phyloP scores from a whole-genome alignment of 1,284 basidiomycete species.

The Trichosporon sp. region DNA sequence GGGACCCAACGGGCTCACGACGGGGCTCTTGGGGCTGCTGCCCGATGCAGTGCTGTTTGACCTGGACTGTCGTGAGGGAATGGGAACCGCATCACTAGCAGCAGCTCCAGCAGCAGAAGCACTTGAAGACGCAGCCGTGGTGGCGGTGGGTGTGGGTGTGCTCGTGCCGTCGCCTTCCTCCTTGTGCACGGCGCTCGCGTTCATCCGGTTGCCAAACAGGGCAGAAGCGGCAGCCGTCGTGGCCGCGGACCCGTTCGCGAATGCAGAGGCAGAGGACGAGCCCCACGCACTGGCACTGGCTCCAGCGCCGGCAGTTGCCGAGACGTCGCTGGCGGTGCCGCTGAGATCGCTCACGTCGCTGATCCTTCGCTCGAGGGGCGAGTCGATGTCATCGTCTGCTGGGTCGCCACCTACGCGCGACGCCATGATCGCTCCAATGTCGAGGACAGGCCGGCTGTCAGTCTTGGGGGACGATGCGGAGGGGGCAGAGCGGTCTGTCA shows the following conservation, averaged over 20 bases:
- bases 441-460: background rate
- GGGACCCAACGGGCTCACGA: background rate
- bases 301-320: background rate
- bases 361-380: background rate
- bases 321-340: background rate
- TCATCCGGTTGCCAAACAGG: conserved; percentile 1
- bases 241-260: background rate
- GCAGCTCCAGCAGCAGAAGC: too few relatives aligned
- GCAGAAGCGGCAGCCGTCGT: background rate
- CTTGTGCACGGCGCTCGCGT: background rate
- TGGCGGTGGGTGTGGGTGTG: background rate
- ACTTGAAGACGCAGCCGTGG: background rate
- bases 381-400: background rate
- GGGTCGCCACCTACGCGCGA: background rate
- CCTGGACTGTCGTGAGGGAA: background rate
- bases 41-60: too few relatives aligned
- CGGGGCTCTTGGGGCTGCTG: background rate
- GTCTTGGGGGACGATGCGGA: background rate
- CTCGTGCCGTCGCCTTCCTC: background rate
- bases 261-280: background rate
- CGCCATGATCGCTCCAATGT: background rate
- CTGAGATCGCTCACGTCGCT: background rate
- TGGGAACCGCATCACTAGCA: background rate
- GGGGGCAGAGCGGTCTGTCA: background rate
- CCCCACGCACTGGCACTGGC: background rate